Percentiles rank a stretch among this genome's conserved stretches.
phyloP scores from a whole-genome alignment of 129 eudicot species.

The Cynara cardunculus region DNA sequence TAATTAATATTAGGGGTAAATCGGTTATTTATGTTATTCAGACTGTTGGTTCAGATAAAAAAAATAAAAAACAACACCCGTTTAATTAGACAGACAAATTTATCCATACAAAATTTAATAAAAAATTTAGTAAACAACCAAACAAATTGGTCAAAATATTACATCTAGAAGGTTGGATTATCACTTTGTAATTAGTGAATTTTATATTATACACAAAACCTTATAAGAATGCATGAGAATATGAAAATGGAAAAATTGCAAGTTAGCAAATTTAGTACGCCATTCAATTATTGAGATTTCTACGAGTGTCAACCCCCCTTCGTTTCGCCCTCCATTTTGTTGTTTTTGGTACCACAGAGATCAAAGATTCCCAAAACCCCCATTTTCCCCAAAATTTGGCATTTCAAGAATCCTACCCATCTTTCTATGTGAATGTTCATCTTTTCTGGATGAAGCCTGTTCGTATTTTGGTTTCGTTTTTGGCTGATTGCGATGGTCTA shows the following conservation, averaged over 20 bases:
- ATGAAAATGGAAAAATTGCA: not conserved
- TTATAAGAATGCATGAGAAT: constrained; percentile 6
- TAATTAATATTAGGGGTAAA: too few relatives aligned
- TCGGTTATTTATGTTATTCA: too few relatives aligned
- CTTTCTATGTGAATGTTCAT: not conserved
- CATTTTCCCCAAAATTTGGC: not conserved
- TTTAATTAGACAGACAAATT: too few relatives aligned
- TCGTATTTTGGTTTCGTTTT: not conserved
- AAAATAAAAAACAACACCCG: too few relatives aligned
- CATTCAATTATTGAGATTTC: constrained; percentile 10
- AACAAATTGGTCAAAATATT: too few relatives aligned
- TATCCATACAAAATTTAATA: too few relatives aligned
- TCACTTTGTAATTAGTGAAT: too few relatives aligned
- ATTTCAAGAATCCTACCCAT: not conserved
- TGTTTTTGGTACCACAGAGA: not conserved
- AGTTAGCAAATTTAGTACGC: constrained; percentile 14
- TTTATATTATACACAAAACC: not conserved
- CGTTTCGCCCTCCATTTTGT: constrained; percentile 3
- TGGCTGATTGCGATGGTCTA: not conserved
- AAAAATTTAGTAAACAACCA: too few relatives aligned
- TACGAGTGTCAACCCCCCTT: constrained; percentile 5
- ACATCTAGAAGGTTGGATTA: not conserved
- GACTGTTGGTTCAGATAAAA: too few relatives aligned
- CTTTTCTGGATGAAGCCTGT: not conserved
- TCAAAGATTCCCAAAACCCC: constrained; percentile 10